Conservation (phyloP, 352 stramenopile species). For the Pythium sp. region DNA sequence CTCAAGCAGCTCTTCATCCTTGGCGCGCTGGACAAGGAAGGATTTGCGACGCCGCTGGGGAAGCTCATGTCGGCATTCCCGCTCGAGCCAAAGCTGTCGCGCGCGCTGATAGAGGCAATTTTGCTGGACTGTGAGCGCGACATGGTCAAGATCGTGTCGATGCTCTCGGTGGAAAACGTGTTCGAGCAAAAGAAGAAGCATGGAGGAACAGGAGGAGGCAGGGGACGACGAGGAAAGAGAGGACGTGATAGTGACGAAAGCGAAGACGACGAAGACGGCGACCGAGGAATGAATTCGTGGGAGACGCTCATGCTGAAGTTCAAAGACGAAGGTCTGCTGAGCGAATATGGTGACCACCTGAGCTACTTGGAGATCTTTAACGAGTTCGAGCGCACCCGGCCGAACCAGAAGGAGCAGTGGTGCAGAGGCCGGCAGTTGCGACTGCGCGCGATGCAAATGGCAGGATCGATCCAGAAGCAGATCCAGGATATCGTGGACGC, state of each 20-base stretch:
- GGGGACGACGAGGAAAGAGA: conserved; percentile 4
- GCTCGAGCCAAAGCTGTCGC: conserved; percentile 69
- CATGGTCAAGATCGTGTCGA: conserved; percentile 71
- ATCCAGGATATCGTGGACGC: conserved; percentile 52
- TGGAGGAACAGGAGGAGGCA: background rate
- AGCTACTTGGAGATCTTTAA: conserved; percentile 47
- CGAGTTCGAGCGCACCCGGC: conserved; percentile 30
- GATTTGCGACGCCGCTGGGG: conserved; percentile 56
- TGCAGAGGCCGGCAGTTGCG: conserved; percentile 50
- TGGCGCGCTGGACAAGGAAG: conserved; percentile 48
- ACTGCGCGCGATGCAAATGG: conserved; percentile 52
- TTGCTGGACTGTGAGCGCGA: conserved; percentile 53
- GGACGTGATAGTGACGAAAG: conserved; percentile 8
- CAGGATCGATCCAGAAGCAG: conserved; percentile 48
- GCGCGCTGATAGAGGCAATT: conserved; percentile 64
- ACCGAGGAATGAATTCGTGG: conserved; percentile 16
- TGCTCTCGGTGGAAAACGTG: conserved; percentile 83
- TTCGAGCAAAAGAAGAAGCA: conserved; percentile 39
- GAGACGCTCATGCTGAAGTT: conserved; percentile 44
- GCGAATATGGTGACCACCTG: conserved; percentile 56
- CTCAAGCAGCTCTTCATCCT: conserved; percentile 76
- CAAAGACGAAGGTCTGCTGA: conserved; percentile 40
- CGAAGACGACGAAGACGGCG: conserved; percentile 20
- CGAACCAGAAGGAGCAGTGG: conserved; percentile 37
- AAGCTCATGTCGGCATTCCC: conserved; percentile 84